These are phyloP conservation scores for Coemansia sp. DNA, from an alignment of 192 early-diverging fungal species.

Conservation along the genomic window DNA sequence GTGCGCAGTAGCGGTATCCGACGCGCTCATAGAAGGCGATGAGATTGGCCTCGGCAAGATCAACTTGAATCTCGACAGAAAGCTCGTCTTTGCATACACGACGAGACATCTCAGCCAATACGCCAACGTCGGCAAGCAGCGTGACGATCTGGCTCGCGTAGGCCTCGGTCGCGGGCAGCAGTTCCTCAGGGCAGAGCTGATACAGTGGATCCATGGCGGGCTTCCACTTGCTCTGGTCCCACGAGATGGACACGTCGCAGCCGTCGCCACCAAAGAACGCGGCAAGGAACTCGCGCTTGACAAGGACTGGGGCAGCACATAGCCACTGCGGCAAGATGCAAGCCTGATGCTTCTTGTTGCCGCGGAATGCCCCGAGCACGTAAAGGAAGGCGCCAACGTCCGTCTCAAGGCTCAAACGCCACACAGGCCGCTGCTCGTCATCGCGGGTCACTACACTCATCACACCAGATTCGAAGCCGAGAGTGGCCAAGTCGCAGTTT, in stretches of 20 bases:
- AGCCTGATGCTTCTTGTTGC: background rate
- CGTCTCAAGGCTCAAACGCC: conserved; percentile 1
- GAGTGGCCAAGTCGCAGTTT: conserved; percentile 22
- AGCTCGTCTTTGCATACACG: background rate
- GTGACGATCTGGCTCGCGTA: conserved; percentile 13
- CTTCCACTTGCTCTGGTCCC: conserved; percentile 7
- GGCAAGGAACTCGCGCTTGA: conserved; percentile 38
- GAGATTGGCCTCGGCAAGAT: background rate
- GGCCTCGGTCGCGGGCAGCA: conserved; percentile 13
- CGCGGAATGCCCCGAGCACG: conserved; percentile 11
- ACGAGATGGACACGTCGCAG: conserved; percentile 12
- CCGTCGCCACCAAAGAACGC: conserved; percentile 10
- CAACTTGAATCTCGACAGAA: conserved; percentile 9
- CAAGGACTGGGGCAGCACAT: conserved; percentile 15
- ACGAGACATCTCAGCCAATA: conserved; percentile 10
- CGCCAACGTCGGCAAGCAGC: conserved; percentile 25
- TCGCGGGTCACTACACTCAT: background rate
- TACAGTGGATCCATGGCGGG: conserved; percentile 15
- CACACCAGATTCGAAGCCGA: conserved; percentile 15
- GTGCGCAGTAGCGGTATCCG: conserved; percentile 24
- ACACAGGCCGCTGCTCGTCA: background rate
- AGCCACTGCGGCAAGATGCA: conserved; percentile 25
- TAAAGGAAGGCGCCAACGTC: conserved; percentile 5
- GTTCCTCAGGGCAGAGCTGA: conserved; percentile 4
- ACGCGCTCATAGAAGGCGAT: conserved; percentile 33